These are phyloP conservation scores for Penicillium diatomitis DNA, from an alignment of 495 filamentous ascomycete genomes.

Conservation along the genomic window DNA sequence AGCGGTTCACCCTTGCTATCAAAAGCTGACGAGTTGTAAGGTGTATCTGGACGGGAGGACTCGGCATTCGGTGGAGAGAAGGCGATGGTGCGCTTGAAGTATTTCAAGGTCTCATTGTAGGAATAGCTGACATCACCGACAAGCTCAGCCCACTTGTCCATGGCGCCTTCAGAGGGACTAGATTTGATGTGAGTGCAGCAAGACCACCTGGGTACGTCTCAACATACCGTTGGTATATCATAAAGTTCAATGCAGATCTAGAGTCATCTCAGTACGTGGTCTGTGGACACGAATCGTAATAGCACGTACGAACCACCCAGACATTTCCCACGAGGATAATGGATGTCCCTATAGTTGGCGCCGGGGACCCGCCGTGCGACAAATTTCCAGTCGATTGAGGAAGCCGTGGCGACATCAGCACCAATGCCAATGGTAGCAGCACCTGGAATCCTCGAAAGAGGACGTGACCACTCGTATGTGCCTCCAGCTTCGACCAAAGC, in stretches of 20 bases:
- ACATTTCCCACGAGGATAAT: constrained; percentile 32
- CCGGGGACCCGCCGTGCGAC: constrained; percentile 23
- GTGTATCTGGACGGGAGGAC: constrained; percentile 10
- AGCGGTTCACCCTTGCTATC: constrained; percentile 17
- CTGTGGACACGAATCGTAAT: not conserved
- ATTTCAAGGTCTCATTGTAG: constrained; percentile 34
- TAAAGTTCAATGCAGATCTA: constrained; percentile 27
- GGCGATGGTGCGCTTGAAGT: constrained; percentile 26
- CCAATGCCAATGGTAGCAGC: constrained; percentile 25
- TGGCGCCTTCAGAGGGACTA: constrained; percentile 30
- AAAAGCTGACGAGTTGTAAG: constrained; percentile 20
- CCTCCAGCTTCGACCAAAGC: constrained; percentile 52
- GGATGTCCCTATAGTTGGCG: constrained; percentile 26
- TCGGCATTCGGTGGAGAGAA: constrained; percentile 20
- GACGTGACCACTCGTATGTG: constrained; percentile 41
- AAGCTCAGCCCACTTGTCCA: constrained; percentile 37
- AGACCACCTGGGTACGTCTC: too few relatives aligned
- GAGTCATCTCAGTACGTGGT: not conserved
- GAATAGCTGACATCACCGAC: constrained; percentile 37
- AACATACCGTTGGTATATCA: constrained; percentile 30
- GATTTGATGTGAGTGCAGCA: too few relatives aligned
- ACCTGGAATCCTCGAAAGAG: constrained; percentile 38
- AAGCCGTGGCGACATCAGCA: constrained; percentile 17
- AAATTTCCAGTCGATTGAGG: constrained; percentile 43
- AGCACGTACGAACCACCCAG: constrained; percentile 29